Evolutionary conservation across 306 rosid species (phyloP), one percentile per base, ranked within the genome.

Genomic region (Carpinus viminea): DNA sequence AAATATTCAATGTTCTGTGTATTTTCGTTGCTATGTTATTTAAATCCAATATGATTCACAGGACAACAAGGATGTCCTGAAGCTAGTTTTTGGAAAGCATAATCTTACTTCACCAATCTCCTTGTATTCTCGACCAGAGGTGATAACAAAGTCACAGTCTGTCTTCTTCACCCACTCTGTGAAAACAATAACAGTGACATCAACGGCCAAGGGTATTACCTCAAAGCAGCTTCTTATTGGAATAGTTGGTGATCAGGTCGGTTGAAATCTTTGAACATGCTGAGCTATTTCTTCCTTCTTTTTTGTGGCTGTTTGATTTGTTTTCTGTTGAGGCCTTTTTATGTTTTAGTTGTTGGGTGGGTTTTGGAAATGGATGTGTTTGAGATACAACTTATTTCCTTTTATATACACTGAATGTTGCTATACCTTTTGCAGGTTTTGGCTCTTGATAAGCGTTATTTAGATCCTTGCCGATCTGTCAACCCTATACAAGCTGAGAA

Each of bases 181-280:
- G 83, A 96, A 93, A 88, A 88, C 88, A 52, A 85, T 96, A n/a
- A 90, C 89, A 70, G 97, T 91, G 89, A 90, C 99, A 26, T 88
- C 90, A 47, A 96, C 99, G 0, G 88, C 97, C 74, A 96, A 93
- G 94, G 99, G 99, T 61, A 91, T 96, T 81, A 90, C 99, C 48
- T 93, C 99, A 68, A 93, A 91, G 91, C 99, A 96, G 83, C 91
- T 96, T 81, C 97, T 96, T 78, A 86, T 96, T 52, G 98, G 97
- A 79, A 96, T 98, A 72, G 85, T 89, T 73, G 92, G 91, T 28
- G 98, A 93, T 88, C 99, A 91, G 98, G 98, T 93, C 69, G 21
- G 88, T 64, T 62, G 45, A 72, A 28, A 20, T 80, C 82, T 78
- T 28, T 12, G 68, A 74, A 46, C 59, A 16, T 12, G 80, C 68